Evolutionary conservation across 169 alveolate genomes (phyloP).

Genomic region (Blepharisma undulans): DNA sequence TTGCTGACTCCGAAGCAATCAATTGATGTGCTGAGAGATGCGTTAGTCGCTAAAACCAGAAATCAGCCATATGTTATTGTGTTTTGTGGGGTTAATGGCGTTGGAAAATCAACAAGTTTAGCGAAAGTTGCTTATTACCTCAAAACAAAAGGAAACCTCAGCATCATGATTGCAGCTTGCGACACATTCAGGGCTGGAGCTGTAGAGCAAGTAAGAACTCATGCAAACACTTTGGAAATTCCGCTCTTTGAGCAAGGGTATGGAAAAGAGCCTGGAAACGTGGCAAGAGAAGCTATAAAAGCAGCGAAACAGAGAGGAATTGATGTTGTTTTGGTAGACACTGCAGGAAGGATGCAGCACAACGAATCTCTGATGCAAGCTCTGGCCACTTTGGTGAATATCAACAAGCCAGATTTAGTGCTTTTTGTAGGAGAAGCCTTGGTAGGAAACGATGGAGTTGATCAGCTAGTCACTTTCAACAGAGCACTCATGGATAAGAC

Average conservation of each 20-base stretch:
- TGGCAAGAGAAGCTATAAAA: slow-evolving; percentile 94
- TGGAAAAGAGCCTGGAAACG: slow-evolving; percentile 97
- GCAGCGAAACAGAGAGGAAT: slow-evolving; percentile 90
- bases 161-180: slow-evolving; percentile 97
- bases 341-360: slow-evolving; percentile 99
- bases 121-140: slow-evolving; percentile 97
- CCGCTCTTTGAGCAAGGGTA: slow-evolving; percentile 98
- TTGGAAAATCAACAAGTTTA: slow-evolving; percentile 98
- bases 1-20: slow-evolving; percentile 90
- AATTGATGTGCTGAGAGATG: slow-evolving; percentile 90
- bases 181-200: slow-evolving; percentile 99
- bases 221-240: slow-evolving; percentile 93
- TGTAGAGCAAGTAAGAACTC: slow-evolving; percentile 98
- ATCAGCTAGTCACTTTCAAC: slow-evolving; percentile 97
- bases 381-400: slow-evolving; percentile 94
- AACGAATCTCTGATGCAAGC: slow-evolving; percentile 99
- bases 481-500: slow-evolving; percentile 91
- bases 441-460: slow-evolving; percentile 99
- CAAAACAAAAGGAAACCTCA: slow-evolving; percentile 93
- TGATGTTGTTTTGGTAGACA: slow-evolving; percentile 98
- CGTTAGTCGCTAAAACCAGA: slow-evolving; percentile 88
- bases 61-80: slow-evolving; percentile 92
- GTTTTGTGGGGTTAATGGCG: slow-evolving; percentile 99
- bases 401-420: slow-evolving; percentile 96
- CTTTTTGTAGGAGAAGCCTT: slow-evolving; percentile 99